Conservation (phyloP, 2,329 filamentous ascomycete species). For the Alternaria sp. region DNA sequence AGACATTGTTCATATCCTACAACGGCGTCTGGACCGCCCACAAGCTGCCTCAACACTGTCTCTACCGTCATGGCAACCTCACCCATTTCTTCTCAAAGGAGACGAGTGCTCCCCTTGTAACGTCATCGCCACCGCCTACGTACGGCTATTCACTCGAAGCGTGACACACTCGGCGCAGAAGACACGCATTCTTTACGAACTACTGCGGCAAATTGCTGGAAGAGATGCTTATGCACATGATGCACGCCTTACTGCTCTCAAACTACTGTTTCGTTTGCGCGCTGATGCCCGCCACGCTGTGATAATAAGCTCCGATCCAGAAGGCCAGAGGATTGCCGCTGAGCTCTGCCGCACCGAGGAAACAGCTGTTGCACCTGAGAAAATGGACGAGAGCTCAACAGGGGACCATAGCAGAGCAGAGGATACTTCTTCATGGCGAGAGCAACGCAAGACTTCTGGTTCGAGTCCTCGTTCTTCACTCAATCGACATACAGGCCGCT, state of each 20-base stretch:
- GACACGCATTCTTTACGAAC: constrained; percentile 59
- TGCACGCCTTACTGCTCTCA: constrained; percentile 51
- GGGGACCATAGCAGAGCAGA: constrained; percentile 40
- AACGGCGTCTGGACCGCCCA: constrained; percentile 40
- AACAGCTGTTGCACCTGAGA: constrained; percentile 57
- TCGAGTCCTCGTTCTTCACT: constrained; percentile 47
- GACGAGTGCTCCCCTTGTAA: constrained; percentile 66
- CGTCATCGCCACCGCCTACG: constrained; percentile 74
- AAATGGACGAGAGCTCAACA: constrained; percentile 50
- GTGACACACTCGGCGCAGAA: constrained; percentile 73
- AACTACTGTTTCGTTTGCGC: constrained; percentile 75
- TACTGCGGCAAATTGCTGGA: constrained; percentile 46
- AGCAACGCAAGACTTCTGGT: constrained; percentile 43
- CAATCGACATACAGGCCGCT: constrained; percentile 41
- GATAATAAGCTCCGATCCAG: constrained; percentile 73
- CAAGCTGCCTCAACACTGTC: constrained; percentile 27
- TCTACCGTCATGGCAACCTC: constrained; percentile 29
- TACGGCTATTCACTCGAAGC: constrained; percentile 77
- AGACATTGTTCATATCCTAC: constrained; percentile 55
- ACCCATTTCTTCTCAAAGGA: constrained; percentile 25
- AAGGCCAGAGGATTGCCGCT: constrained; percentile 76
- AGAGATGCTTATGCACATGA: constrained; percentile 46
- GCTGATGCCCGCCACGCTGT: constrained; percentile 83
- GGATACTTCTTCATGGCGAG: constrained; percentile 39
- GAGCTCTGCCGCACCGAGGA: constrained; percentile 72